Evolutionary conservation across 2,329 filamentous ascomycete species (phyloP), one percentile per base, ranked within the genome.

Genomic region (Alternaria gansuensis): DNA sequence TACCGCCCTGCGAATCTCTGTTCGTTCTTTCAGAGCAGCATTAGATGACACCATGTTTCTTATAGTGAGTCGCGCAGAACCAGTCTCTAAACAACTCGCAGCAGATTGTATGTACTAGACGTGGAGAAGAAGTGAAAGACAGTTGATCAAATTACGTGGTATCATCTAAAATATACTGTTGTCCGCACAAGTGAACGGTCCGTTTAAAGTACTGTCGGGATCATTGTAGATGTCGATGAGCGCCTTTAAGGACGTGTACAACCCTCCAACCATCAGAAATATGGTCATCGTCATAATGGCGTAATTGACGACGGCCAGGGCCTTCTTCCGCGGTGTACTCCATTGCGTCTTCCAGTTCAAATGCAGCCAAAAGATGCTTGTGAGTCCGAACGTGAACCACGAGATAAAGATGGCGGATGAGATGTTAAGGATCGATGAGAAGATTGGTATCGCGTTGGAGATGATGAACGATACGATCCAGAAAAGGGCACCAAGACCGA

Each of bases 371-470:
- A 82, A 82, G 1, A 80, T 63, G 24, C 78, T 80, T 33, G 76
- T 78, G 1, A 82, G 62, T 0, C 80, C 80, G 54, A 79, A 84
- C 14, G 85, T 88, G 74, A 90, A 90, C 88, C 88, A 90, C 51
- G 82, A 86, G 28, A 85, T 84, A 59, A 90, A 89, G 4, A 89
- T 68, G 13, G 70, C 70, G 2, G 71, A 71, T 23, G 89, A 84
- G 45, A 91, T 77, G 24, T 85, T 85, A 13, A 91, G 79, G 7
- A 92, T 80, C 49, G 85, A 84, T 67, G 84, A 86, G 78, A 91
- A 92, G 34, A 72, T 71, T 3, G 70, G 70, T 23, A 88, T 84
- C 0, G 89, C 68, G 54, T 73, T 73, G 4, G 68, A 70, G 6
- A 73, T 67, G 51, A 73, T 36, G 31, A 73, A 73, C 85, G 23